Evolutionary conservation across 768 basidiomycete genomes (phyloP).

Genomic region (Pisolithus tinctorius): DNA sequence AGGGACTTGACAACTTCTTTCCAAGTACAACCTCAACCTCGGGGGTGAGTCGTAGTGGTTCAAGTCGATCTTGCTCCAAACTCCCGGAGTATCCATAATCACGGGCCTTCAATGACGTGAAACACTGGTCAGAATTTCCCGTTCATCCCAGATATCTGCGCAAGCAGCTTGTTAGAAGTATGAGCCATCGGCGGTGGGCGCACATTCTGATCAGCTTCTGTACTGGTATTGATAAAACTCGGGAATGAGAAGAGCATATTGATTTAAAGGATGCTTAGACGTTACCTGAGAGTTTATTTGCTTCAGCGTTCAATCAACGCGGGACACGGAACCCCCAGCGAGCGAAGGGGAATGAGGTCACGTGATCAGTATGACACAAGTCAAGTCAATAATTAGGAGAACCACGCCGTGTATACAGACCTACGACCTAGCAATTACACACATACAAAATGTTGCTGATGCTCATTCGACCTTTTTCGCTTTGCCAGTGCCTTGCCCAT

Average conservation of each 20-base stretch:
- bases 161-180: neutral
- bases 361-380: no score
- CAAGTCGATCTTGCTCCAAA: neutral
- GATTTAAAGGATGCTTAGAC: no score
- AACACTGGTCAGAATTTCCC: neutral
- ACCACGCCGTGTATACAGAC: no score
- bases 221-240: no score
- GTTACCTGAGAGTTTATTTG: no score
- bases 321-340: no score
- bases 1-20: neutral
- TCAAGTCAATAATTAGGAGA: no score
- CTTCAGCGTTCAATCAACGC: no score
- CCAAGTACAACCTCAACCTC: neutral
- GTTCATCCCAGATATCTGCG: neutral
- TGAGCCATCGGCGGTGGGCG: neutral
- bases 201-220: neutral
- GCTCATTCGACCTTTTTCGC: conserved; percentile 15
- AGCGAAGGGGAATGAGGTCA: no score
- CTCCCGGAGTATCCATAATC: neutral
- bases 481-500: conserved; percentile 26
- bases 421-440: no score
- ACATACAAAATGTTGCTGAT: neutral
- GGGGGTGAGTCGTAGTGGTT: neutral
- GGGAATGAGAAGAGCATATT: no score
- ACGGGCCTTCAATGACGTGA: neutral